Conservation (phyloP, 2,329 filamentous ascomycete genomes). For the Fusarium redolens region DNA sequence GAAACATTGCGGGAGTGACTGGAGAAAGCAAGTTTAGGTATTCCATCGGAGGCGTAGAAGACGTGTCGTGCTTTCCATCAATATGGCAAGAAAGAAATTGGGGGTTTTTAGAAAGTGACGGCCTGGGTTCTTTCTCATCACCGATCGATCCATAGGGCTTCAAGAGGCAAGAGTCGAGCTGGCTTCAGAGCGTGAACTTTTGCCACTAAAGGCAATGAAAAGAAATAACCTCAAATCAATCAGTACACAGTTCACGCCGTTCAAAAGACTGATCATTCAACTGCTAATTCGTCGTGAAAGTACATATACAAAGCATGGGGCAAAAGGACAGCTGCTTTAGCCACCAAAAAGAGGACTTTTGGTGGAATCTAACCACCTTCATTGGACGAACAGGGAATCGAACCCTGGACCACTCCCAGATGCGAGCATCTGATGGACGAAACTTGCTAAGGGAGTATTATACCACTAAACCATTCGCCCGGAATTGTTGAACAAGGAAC, state of each 20-base stretch:
- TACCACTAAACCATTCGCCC: slow-evolving; percentile 24
- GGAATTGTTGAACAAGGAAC: neutral
- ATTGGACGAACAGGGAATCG: slow-evolving; percentile 18
- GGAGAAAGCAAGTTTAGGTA: accelerated
- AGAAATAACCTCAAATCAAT: accelerated
- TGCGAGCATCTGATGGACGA: neutral
- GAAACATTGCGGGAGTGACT: neutral
- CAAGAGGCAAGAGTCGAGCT: neutral
- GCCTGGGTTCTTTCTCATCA: neutral
- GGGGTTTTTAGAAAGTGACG: neutral
- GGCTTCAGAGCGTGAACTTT: accelerated
- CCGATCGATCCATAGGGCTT: neutral
- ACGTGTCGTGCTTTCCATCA: neutral
- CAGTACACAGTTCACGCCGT: neutral
- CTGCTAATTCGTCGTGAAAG: too few relatives aligned
- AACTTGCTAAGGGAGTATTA: slow-evolving; percentile 20
- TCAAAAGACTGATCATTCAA: accelerated
- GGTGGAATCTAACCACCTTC: neutral
- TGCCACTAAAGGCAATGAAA: neutral
- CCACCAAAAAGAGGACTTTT: neutral
- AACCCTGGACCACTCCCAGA: slow-evolving; percentile 20
- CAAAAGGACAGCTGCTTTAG: too few relatives aligned
- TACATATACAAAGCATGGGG: too few relatives aligned
- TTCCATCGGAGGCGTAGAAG: accelerated
- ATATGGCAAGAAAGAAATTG: accelerated